phyloP scores from a whole-genome alignment of 139 green algal genomes.

The Coelastrella sp. region DNA sequence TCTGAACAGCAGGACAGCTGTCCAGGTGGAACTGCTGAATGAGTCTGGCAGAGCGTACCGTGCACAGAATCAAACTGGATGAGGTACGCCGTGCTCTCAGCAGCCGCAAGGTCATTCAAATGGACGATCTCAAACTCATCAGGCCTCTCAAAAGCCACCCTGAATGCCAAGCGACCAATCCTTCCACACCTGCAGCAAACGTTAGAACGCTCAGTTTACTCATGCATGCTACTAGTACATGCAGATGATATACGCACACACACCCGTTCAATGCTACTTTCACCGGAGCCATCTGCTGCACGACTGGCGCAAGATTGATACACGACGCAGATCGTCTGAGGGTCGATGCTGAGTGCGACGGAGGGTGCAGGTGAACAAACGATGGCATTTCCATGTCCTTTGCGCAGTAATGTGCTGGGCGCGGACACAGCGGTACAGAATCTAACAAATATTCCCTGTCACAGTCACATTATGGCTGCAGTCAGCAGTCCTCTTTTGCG shows the following conservation, averaged over 20 bases:
- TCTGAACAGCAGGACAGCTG: neutral
- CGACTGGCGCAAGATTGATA: no score
- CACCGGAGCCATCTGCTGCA: conserved; percentile 45
- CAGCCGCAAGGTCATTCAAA: conserved; percentile 79
- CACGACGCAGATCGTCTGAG: neutral
- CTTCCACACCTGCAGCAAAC: conserved; percentile 22
- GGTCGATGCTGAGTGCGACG: no score
- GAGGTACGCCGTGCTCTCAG: conserved; percentile 83
- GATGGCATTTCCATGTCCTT: no score
- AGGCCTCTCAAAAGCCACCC: conserved; percentile 60
- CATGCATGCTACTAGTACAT: neutral
- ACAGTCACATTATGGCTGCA: no score
- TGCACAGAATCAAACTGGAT: conserved; percentile 87
- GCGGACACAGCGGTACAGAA: no score
- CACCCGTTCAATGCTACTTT: conserved; percentile 76
- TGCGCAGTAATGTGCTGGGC: no score
- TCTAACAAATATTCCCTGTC: no score
- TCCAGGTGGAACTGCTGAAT: neutral
- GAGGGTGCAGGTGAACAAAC: no score
- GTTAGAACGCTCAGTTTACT: neutral
- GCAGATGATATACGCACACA: neutral
- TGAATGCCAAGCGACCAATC: conserved; percentile 63
- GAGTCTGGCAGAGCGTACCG: conserved; percentile 45
- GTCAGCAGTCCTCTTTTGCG: no score
- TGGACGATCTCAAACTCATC: conserved; percentile 78